Percentiles rank a stretch among this genome's conserved stretches.
phyloP scores from a whole-genome alignment of 495 filamentous ascomycete species.

The Penicillium odoratum region DNA sequence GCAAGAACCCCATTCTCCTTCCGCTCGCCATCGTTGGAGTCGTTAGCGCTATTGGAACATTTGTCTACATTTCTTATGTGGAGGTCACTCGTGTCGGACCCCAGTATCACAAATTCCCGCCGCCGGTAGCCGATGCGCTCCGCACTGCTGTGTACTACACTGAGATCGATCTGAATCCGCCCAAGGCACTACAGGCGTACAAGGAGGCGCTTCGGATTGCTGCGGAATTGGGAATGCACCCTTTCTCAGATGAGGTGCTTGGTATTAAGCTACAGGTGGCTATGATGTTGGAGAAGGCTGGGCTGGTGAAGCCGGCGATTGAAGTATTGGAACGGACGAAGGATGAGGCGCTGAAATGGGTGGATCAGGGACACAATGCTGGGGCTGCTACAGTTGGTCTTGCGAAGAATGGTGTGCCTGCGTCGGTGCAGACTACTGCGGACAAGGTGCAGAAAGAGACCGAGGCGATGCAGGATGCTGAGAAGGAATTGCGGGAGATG shows the following conservation, averaged over 20 bases:
- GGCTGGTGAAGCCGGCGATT: constrained; percentile 62
- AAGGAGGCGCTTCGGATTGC: constrained; percentile 70
- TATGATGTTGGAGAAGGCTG: constrained; percentile 71
- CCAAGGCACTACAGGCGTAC: constrained; percentile 77
- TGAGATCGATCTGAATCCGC: constrained; percentile 68
- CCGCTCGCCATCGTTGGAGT: constrained; percentile 51
- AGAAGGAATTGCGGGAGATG: constrained; percentile 22
- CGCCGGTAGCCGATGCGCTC: constrained; percentile 73
- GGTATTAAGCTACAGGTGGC: constrained; percentile 85
- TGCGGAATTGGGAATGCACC: constrained; percentile 72
- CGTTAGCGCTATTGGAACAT: constrained; percentile 35
- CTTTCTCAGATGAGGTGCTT: constrained; percentile 83
- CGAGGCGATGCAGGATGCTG: constrained; percentile 31
- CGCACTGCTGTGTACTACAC: constrained; percentile 87
- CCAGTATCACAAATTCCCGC: constrained; percentile 75
- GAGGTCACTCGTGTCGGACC: constrained; percentile 64
- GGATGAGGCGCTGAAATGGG: constrained; percentile 57
- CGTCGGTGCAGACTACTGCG: constrained; percentile 17
- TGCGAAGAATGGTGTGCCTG: constrained; percentile 20
- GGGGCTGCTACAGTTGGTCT: constrained; percentile 28
- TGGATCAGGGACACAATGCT: constrained; percentile 49
- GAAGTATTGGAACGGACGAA: constrained; percentile 65
- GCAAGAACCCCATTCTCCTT: constrained; percentile 47
- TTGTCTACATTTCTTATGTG: constrained; percentile 53
- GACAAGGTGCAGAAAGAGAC: constrained; percentile 28